A percentile compares a stretch with the other conserved stretches of the same genome.
These are phyloP conservation scores for Alisma plantagoaquatica DNA, from an alignment of 106 monocot species.

Conservation along the genomic window DNA sequence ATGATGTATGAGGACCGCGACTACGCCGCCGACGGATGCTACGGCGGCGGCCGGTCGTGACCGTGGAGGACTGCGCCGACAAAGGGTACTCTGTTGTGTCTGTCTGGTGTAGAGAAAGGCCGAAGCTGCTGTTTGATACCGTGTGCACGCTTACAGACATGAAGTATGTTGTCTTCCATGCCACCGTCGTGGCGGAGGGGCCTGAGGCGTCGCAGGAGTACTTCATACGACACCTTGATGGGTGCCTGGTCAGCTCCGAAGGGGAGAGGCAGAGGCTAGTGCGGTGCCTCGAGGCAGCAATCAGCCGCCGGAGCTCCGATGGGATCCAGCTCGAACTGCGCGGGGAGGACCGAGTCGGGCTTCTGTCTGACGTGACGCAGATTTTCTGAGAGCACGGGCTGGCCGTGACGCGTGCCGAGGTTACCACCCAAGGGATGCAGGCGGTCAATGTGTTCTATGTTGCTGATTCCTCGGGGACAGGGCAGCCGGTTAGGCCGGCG, in stretches of 20 bases:
- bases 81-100: constrained; percentile 22
- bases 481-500: too few species aligned
- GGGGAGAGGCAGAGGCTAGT: constrained; percentile 10
- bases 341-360: constrained; percentile 37
- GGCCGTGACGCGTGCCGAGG: constrained; percentile 32
- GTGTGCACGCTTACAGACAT: constrained; percentile 27
- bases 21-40: constrained; percentile 6
- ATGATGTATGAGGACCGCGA: constrained; percentile 28
- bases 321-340: constrained; percentile 25
- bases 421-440: constrained; percentile 27
- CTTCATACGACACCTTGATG: constrained; percentile 19
- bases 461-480: constrained; percentile 29
- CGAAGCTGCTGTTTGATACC: constrained; percentile 30
- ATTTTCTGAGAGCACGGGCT: constrained; percentile 48
- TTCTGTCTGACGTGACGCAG: constrained; percentile 45
- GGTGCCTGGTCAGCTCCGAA: constrained; percentile 11
- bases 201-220: constrained; percentile 27
- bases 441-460: constrained; percentile 39
- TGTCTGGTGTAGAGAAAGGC: constrained; percentile 20
- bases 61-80: constrained; percentile 11
- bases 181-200: constrained; percentile 7
- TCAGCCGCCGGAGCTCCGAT: constrained; percentile 9
- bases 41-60: constrained; percentile 8
- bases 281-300: constrained; percentile 13
- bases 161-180: constrained; percentile 34